Conservation (phyloP, 192 early-diverging fungal species). For the Spizellomyces punctatus region DNA sequence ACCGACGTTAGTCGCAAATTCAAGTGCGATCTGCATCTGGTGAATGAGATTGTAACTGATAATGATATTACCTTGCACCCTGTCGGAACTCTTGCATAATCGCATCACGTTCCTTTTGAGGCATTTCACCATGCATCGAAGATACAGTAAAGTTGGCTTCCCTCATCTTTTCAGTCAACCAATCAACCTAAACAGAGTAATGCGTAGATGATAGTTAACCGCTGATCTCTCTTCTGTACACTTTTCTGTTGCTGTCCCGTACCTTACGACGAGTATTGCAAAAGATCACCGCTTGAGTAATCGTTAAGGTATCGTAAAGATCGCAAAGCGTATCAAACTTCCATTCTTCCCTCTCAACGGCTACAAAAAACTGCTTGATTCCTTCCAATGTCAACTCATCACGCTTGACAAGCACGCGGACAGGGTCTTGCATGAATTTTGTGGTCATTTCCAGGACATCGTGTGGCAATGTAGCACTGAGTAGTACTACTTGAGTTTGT, state of each 20-base stretch:
- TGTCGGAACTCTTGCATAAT: slow-evolving; percentile 98
- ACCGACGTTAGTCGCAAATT: slow-evolving; percentile 23
- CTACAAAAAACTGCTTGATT: slow-evolving; percentile 98
- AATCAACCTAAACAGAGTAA: slow-evolving; percentile 70
- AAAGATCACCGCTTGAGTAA: slow-evolving; percentile 99
- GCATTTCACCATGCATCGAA: slow-evolving; percentile 99
- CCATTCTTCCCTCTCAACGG: slow-evolving; percentile 97
- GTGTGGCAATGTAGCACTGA: slow-evolving; percentile 90
- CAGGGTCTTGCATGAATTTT: slow-evolving; percentile 97
- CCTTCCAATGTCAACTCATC: slow-evolving; percentile 98
- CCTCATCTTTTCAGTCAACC: slow-evolving; percentile 95
- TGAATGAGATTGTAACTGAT: not conserved
- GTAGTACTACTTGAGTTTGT: slow-evolving; percentile 87
- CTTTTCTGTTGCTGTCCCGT: not conserved
- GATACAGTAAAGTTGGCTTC: slow-evolving; percentile 98
- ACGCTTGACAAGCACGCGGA: slow-evolving; percentile 96
- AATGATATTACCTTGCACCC: slow-evolving; percentile 64
- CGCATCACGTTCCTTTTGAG: slow-evolving; percentile 93
- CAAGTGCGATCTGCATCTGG: not conserved
- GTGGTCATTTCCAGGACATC: slow-evolving; percentile 96
- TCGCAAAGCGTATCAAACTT: slow-evolving; percentile 98
- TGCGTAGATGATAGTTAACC: not conserved
- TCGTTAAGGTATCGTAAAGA: slow-evolving; percentile 94
- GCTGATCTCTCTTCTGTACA: too few species aligned
- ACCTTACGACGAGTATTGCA: slow-evolving; percentile 95